Percentiles rank a stretch among this genome's conserved stretches.
Evolutionary conservation across 2,329 filamentous ascomycete genomes (phyloP).

Genomic region (Microsporum ferrugineum): DNA sequence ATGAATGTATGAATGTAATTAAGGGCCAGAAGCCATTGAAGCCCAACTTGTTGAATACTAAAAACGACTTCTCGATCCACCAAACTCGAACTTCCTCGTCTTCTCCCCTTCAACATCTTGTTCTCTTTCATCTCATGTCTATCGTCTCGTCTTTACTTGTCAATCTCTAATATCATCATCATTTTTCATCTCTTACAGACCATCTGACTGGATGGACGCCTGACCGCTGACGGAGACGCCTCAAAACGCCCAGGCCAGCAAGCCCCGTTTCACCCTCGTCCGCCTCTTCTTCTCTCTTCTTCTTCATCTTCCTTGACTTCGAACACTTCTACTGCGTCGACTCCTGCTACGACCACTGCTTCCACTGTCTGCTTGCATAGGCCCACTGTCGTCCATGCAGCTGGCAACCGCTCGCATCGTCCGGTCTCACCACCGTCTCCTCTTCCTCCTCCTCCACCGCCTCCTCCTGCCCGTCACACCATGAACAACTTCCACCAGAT

Average conservation of each 20-base stretch:
- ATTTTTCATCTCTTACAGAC: too few species aligned
- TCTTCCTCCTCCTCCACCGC: background rate
- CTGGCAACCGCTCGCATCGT: background rate
- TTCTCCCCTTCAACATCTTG: background rate
- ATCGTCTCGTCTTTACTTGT: background rate
- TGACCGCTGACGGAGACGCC: background rate
- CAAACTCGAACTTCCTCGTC: conserved; percentile 14
- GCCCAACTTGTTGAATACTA: too few species aligned
- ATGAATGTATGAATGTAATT: background rate
- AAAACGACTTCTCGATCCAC: too few species aligned
- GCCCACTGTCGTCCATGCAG: background rate
- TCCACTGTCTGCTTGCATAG: background rate
- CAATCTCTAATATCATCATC: background rate
- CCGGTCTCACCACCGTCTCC: conserved; percentile 2
- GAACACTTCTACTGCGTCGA: background rate
- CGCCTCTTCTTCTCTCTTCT: background rate
- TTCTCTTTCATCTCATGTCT: background rate
- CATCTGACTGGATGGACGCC: background rate
- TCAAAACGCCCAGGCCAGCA: conserved; percentile 1
- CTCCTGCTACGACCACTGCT: background rate
- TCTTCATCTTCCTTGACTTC: background rate
- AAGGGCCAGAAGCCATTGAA: too few species aligned
- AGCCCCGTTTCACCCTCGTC: background rate
- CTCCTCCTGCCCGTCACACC: background rate
- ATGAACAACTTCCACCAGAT: conserved; percentile 2